Percentiles rank a stretch among this genome's conserved stretches.
Evolutionary conservation across 163 green algal species (phyloP).

Genomic region (Smithsoniella earleae): DNA sequence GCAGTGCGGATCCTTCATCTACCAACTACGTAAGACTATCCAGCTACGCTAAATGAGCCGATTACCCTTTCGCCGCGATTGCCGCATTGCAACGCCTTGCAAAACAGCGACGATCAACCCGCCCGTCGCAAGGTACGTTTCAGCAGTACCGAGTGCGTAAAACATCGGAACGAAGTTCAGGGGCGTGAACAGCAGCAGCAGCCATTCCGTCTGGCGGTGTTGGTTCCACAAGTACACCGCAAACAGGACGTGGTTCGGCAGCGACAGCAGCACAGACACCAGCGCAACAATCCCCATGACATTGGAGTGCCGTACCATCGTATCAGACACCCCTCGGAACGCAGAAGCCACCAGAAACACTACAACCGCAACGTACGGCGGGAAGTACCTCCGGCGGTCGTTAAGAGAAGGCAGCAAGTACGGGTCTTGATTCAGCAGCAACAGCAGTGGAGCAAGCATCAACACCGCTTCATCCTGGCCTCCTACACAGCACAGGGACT

Average conservation of each 20-base stretch:
- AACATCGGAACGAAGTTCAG: conserved; percentile 34
- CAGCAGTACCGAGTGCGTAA: neutral
- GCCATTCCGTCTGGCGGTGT: conserved; percentile 27
- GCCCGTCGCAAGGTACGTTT: neutral
- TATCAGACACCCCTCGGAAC: neutral
- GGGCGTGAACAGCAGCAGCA: conserved; percentile 40
- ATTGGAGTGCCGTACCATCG: neutral
- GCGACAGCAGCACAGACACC: conserved; percentile 31
- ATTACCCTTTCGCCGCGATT: conserved; percentile 5
- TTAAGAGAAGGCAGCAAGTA: conserved; percentile 51
- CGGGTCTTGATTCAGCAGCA: conserved; percentile 73
- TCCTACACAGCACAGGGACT: conserved; percentile 22
- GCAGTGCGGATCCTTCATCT: too few species aligned
- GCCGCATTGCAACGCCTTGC: conserved; percentile 22
- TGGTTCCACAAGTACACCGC: conserved; percentile 40
- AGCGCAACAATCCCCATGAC: conserved; percentile 24
- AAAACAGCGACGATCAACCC: neutral
- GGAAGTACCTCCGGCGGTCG: conserved; percentile 64
- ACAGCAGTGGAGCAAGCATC: conserved; percentile 72
- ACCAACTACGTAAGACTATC: too few species aligned
- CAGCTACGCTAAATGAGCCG: conserved; percentile 27
- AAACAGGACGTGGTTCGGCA: conserved; percentile 42
- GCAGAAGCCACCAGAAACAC: neutral
- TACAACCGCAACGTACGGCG: conserved; percentile 44
- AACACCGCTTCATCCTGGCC: conserved; percentile 53